Conservation (phyloP, 1,284 basidiomycete species). For the Garcileccinum viscosum region DNA sequence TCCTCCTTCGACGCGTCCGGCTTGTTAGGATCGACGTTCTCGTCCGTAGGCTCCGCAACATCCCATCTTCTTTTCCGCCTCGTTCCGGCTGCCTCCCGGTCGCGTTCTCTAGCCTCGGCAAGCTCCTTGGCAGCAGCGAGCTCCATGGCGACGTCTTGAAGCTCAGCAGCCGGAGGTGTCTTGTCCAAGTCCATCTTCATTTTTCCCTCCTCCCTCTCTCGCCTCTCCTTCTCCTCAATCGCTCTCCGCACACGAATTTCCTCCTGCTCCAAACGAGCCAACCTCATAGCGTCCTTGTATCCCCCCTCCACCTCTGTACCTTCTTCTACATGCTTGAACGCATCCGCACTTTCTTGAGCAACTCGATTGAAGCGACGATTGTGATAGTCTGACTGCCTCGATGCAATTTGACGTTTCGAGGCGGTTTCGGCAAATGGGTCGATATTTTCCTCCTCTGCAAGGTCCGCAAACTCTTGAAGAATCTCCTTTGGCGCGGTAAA, state of each 20-base stretch:
- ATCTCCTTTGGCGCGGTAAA: slow-evolving; percentile 95
- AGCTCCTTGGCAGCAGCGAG: slow-evolving; percentile 64
- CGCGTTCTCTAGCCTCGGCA: slow-evolving; percentile 42
- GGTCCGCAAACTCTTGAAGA: slow-evolving; percentile 90
- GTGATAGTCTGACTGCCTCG: slow-evolving; percentile 96
- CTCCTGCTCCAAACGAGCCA: slow-evolving; percentile 91
- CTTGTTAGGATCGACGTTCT: slow-evolving; percentile 65
- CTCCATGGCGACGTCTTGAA: slow-evolving; percentile 72
- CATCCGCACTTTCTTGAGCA: slow-evolving; percentile 80
- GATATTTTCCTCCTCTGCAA: slow-evolving; percentile 89
- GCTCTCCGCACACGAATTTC: slow-evolving; percentile 85
- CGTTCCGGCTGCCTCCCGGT: slow-evolving; percentile 48
- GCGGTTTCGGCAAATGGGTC: slow-evolving; percentile 96
- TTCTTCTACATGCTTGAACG: slow-evolving; percentile 70
- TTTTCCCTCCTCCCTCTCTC: slow-evolving; percentile 81
- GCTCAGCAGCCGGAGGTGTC: slow-evolving; percentile 82
- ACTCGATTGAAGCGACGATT: slow-evolving; percentile 88
- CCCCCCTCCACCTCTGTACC: slow-evolving; percentile 80
- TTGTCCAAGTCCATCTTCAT: slow-evolving; percentile 86
- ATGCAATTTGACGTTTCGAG: slow-evolving; percentile 90
- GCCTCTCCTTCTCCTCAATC: slow-evolving; percentile 87
- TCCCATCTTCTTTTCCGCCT: slow-evolving; percentile 92
- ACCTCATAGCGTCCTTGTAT: slow-evolving; percentile 96
- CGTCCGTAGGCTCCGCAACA: slow-evolving; percentile 65
- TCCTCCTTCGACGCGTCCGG: slow-evolving; percentile 64